Base-by-base conservation (phyloP, 495 filamentous ascomycete genomes). In the Xylaria curta region DNA sequence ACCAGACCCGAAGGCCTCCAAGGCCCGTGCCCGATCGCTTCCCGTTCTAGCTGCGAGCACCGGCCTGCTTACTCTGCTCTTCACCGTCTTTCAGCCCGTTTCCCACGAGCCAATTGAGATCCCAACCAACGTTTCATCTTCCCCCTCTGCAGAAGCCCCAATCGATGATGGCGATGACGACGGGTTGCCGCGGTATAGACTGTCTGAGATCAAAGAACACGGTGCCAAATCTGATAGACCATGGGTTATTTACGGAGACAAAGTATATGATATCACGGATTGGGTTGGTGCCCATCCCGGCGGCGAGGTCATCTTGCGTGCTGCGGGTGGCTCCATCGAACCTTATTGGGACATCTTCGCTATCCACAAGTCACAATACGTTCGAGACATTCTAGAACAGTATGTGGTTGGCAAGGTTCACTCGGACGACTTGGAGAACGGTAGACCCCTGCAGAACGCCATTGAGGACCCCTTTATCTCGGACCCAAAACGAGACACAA, bases 291-390 rank as follows among this genome's bases (percentile, higher is more conserved):
- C 81, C n/a, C 88, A 90, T 71, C 88, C 88, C 0, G 88, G 88
- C 26, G 88, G 88, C 4, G 86, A 88, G 56, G 85, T 90, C 3
- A 90, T 90, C 68, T 80, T 89, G 15, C 83, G 86, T 19, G 88
- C 88, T 3, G 86, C 83, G 2, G 88, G 88, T 24, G 85, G 83
- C 49, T 82, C 80, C 65, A 82, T 90, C 33, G 88, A 90, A 58
- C 88, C 85, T 1, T 90, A 90, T 77, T 90, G 88, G 88, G 80
- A 90, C 46, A 89, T 90, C 58, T 90, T 90, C 63, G 82, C 82
- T 53, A 89, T 90, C 59, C 88, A 90, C 76, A 87, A 89, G 75
- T 76, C 84, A 36, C 79, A 84, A 10, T 82, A 89, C 31, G 88
- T 89, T 7, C 84, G 83, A 21, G 87, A 90, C 61, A 87, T 89